phyloP scores from a whole-genome alignment of 352 stramenopile species.

The Phytophthora gonapodyides region DNA sequence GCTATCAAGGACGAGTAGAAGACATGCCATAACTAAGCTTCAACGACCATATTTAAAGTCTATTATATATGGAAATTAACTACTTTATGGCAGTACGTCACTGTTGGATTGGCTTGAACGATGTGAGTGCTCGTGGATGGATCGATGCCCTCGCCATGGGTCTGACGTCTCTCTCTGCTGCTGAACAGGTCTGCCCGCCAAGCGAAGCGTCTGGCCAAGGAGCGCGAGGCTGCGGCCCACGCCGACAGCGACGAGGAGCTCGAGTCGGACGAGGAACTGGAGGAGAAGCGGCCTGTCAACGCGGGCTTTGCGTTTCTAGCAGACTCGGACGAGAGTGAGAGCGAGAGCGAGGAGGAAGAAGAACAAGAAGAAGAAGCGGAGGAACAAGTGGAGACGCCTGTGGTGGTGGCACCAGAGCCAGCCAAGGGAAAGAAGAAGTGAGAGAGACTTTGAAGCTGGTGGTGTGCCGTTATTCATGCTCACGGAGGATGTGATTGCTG shows the following conservation, averaged over 20 bases:
- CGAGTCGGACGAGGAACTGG: conserved; percentile 46
- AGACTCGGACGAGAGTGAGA: conserved; percentile 65
- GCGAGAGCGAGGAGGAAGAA: conserved; percentile 32
- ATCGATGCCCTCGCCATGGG: neutral
- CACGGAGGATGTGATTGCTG: conserved; percentile 2
- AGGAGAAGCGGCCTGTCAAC: conserved; percentile 58
- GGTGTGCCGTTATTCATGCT: neutral
- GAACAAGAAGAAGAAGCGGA: conserved; percentile 26
- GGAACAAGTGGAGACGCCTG: conserved; percentile 9
- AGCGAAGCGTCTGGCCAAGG: conserved; percentile 65
- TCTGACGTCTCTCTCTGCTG: conserved; percentile 16
- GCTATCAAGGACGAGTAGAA: conserved; percentile 39
- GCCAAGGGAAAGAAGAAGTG: conserved; percentile 43
- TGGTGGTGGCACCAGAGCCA: conserved; percentile 11
- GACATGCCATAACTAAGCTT: conserved; percentile 12
- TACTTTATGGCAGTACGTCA: neutral
- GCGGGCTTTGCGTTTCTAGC: conserved; percentile 75
- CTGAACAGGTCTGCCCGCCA: conserved; percentile 76
- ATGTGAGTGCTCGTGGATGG: conserved; percentile 26
- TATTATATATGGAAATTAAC: neutral
- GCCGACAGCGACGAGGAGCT: conserved; percentile 36
- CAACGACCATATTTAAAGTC: conserved; percentile 7
- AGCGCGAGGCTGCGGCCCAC: conserved; percentile 24
- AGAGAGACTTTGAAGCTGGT: neutral
- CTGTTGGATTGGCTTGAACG: conserved; percentile 1